phyloP scores from a whole-genome alignment of 768 basidiomycete genomes.

The Daedaleopsis sinensis region DNA sequence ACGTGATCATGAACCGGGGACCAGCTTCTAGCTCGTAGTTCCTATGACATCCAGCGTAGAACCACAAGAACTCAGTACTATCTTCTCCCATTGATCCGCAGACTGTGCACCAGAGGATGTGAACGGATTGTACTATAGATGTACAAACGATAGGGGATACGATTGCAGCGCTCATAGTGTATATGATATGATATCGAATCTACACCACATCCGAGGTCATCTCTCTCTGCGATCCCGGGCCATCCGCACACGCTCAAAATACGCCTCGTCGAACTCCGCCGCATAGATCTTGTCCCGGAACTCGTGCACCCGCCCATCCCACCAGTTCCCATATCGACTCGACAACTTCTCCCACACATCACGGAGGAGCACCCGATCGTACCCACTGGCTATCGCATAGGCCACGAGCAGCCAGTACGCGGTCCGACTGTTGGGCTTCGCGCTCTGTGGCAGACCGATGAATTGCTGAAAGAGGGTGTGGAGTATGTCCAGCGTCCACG shows the following conservation, averaged over 20 bases:
- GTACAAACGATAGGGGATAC: slow-evolving; percentile 10
- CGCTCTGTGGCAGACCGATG: slow-evolving; percentile 52
- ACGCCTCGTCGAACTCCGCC: slow-evolving; percentile 13
- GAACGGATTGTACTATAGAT: slow-evolving; percentile 17
- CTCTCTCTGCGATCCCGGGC: neutral
- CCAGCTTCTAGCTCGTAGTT: neutral
- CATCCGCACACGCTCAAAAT: slow-evolving; percentile 11
- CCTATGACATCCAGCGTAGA: neutral
- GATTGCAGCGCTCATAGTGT: slow-evolving; percentile 13
- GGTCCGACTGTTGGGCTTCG: slow-evolving; percentile 46
- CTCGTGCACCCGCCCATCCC: slow-evolving; percentile 44
- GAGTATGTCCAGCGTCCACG: slow-evolving; percentile 65
- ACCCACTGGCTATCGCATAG: slow-evolving; percentile 60
- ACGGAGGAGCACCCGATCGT: slow-evolving; percentile 53
- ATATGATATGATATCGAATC: neutral
- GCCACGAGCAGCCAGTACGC: slow-evolving; percentile 73
- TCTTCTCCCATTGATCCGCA: neutral
- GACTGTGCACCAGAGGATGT: neutral
- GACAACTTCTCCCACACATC: slow-evolving; percentile 61
- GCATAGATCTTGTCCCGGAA: slow-evolving; percentile 46
- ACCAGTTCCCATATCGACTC: slow-evolving; percentile 50
- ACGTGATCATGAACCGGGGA: neutral
- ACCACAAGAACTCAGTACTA: neutral
- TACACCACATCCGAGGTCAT: slow-evolving; percentile 2
- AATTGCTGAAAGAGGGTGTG: slow-evolving; percentile 62